A percentile compares a stretch with the other conserved stretches of the same genome.
These are phyloP conservation scores for Pythium utonaiense DNA, from an alignment of 352 stramenopile species.

Conservation along the genomic window DNA sequence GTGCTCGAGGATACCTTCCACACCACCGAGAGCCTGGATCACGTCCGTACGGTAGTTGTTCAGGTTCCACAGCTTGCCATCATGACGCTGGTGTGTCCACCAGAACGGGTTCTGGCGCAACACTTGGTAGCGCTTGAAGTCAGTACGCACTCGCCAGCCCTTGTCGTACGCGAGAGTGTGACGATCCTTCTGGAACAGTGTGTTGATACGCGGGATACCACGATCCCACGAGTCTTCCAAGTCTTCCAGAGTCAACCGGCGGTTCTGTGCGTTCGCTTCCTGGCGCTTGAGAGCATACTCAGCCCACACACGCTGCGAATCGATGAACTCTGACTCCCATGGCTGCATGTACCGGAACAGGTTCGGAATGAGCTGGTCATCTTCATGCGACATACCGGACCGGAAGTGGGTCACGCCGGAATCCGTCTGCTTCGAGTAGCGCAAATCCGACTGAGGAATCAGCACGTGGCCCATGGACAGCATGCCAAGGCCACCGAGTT, in stretches of 20 bases:
- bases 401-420: conserved; percentile 99
- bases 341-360: conserved; percentile 99
- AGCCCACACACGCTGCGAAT: conserved; percentile 99
- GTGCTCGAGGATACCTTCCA: conserved; percentile 99
- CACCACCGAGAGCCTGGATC: conserved; percentile 99
- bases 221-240: conserved; percentile 99
- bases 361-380: conserved; percentile 99
- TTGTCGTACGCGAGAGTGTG: conserved; percentile 99
- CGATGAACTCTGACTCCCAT: conserved; percentile 99
- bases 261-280: conserved; percentile 99
- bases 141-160: conserved; percentile 97
- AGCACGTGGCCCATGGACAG: conserved; percentile 99
- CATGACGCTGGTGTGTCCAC: conserved; percentile 98
- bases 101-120: conserved; percentile 98
- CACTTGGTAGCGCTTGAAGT: conserved; percentile 99
- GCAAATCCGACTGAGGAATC: conserved; percentile 98
- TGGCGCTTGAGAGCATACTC: conserved; percentile 99
- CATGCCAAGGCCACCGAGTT: conserved; percentile 99
- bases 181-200: conserved; percentile 96
- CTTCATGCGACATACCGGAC: conserved; percentile 95
- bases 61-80: conserved; percentile 99
- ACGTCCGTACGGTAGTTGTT: conserved; percentile 99
- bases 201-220: conserved; percentile 97
- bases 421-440: conserved; percentile 99
- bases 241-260: conserved; percentile 98